A percentile compares a stretch with the other conserved stretches of the same genome.
phyloP scores from a whole-genome alignment of 2,329 filamentous ascomycete genomes.

The Pseudogymnoascus sp. region DNA sequence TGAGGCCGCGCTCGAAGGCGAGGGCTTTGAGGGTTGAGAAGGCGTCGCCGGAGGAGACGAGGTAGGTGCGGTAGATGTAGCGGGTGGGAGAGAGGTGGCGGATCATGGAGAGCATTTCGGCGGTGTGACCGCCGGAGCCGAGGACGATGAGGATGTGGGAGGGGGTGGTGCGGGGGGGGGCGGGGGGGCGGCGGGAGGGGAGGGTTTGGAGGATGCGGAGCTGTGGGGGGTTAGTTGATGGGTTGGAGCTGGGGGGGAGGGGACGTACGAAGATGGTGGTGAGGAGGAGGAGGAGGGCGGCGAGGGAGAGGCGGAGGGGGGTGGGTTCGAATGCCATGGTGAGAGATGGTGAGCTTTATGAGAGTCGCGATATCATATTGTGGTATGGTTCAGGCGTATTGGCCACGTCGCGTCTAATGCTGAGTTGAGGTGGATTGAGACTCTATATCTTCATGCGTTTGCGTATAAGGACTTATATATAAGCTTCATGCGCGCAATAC shows the following conservation, averaged over 20 bases:
- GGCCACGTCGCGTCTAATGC: neutral
- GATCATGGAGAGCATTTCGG: slow-evolving; percentile 87
- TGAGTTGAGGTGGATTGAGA: neutral
- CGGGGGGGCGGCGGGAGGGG: slow-evolving; percentile 15
- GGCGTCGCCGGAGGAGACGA: slow-evolving; percentile 67
- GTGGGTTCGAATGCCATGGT: slow-evolving; percentile 18
- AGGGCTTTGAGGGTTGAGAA: slow-evolving; percentile 57
- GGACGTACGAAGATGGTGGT: slow-evolving; percentile 22
- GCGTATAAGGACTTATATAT: neutral
- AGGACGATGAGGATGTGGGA: slow-evolving; percentile 71
- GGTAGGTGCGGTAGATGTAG: slow-evolving; percentile 65
- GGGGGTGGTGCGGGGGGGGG: slow-evolving; percentile 25
- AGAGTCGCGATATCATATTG: neutral
- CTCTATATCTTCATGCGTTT: neutral
- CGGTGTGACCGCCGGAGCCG: slow-evolving; percentile 88
- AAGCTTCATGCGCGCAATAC: neutral
- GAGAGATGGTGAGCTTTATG: slow-evolving; percentile 6
- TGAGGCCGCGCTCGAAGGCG: slow-evolving; percentile 50
- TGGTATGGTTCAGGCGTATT: neutral
- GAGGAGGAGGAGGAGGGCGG: slow-evolving; percentile 17
- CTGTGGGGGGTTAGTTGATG: slow-evolving; percentile 14
- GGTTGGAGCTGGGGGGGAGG: neutral
- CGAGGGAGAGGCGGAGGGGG: slow-evolving; percentile 19
- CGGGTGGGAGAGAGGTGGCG: slow-evolving; percentile 43
- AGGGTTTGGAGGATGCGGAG: slow-evolving; percentile 25